Percentiles rank a stretch among this genome's conserved stretches.
phyloP scores from a whole-genome alignment of 345 rosid genomes.

The Nephelium lappaceum region DNA sequence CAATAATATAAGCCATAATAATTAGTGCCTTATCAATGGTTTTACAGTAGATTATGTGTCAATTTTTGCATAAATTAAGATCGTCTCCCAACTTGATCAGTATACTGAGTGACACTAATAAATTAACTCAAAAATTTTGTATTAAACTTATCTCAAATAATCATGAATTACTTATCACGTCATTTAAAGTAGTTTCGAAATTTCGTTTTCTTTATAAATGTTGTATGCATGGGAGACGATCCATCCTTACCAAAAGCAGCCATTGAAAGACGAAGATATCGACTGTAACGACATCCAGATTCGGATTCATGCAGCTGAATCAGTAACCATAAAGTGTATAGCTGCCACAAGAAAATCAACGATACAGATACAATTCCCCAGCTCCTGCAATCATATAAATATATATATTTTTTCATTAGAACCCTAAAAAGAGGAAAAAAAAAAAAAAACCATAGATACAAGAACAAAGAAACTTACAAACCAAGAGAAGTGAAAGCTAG shows the following conservation, averaged over 20 bases:
- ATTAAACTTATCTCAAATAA: too few relatives aligned
- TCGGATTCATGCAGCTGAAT: slow-evolving; percentile 61
- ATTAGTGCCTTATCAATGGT: too few relatives aligned
- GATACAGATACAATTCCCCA: slow-evolving; percentile 56
- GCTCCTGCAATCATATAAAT: slow-evolving; percentile 38
- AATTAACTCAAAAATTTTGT: too few relatives aligned
- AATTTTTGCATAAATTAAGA: too few relatives aligned
- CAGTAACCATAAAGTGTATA: slow-evolving; percentile 56
- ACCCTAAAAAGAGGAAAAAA: not conserved
- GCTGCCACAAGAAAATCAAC: slow-evolving; percentile 55
- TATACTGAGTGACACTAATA: too few relatives aligned
- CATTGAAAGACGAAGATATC: slow-evolving; percentile 58
- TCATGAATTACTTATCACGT: too few relatives aligned
- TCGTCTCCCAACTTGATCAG: too few relatives aligned
- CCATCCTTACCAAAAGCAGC: slow-evolving; percentile 56
- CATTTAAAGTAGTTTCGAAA: too few relatives aligned
- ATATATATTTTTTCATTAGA: not conserved
- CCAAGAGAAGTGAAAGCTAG: slow-evolving; percentile 55
- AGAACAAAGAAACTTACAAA: slow-evolving; percentile 30
- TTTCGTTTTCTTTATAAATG: too few relatives aligned
- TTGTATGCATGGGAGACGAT: not conserved
- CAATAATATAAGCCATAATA: too few relatives aligned
- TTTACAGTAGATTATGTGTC: too few relatives aligned
- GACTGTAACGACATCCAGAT: slow-evolving; percentile 50
- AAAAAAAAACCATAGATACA: not conserved